Percentiles rank a stretch among this genome's conserved stretches.
These are phyloP conservation scores for Sporormia fimetaria DNA, from an alignment of 495 filamentous ascomycete genomes.

Conservation along the genomic window DNA sequence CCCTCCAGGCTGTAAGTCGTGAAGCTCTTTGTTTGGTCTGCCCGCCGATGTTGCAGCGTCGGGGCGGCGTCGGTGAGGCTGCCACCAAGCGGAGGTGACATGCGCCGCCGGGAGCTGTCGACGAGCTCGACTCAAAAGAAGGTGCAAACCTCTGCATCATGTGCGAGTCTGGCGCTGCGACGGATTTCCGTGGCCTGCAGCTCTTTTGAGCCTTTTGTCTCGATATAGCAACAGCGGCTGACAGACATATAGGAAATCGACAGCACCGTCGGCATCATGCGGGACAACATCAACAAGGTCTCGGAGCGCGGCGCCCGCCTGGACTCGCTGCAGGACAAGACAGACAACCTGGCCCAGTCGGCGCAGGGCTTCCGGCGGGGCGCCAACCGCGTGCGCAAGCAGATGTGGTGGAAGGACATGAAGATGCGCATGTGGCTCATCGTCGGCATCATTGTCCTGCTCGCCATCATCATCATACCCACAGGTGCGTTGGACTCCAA, in stretches of 20 bases:
- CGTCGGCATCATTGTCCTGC: constrained; percentile 72
- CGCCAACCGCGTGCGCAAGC: constrained; percentile 87
- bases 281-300: constrained; percentile 87
- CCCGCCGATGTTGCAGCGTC: background rate
- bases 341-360: constrained; percentile 78
- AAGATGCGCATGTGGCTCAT: constrained; percentile 98
- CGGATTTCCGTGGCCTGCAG: too few species aligned
- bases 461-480: constrained; percentile 87
- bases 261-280: constrained; percentile 83
- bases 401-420: constrained; percentile 96
- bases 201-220: too few species aligned
- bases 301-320: constrained; percentile 83
- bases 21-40: background rate
- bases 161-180: too few species aligned
- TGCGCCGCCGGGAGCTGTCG: too few species aligned
- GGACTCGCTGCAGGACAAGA: constrained; percentile 88
- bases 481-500: constrained; percentile 45
- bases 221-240: too few species aligned
- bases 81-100: too few species aligned
- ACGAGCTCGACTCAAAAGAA: too few species aligned
- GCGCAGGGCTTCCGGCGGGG: constrained; percentile 91
- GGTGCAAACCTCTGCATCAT: too few species aligned
- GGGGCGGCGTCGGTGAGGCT: too few species aligned
- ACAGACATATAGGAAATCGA: constrained; percentile 81
- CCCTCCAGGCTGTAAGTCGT: constrained; percentile 68